These are phyloP conservation scores for Trametes cingulata DNA, from an alignment of 768 basidiomycete species.

Conservation along the genomic window DNA sequence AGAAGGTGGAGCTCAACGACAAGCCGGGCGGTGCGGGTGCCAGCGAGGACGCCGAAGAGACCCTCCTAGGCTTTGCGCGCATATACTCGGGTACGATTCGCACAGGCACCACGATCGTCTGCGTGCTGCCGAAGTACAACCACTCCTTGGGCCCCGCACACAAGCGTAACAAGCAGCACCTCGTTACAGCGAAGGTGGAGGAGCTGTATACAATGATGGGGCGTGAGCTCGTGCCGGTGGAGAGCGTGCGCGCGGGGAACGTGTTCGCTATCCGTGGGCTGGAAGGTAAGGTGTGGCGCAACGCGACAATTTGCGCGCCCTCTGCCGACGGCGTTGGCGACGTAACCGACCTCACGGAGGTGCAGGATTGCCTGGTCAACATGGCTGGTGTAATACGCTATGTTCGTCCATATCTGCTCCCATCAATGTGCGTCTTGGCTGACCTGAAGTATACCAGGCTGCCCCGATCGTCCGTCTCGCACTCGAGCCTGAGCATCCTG, in stretches of 20 bases:
- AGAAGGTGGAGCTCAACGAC: conserved; percentile 24
- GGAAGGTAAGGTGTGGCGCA: conserved; percentile 87
- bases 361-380: conserved; percentile 68
- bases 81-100: conserved; percentile 88
- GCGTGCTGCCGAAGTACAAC: conserved; percentile 87
- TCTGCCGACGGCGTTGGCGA: conserved; percentile 43
- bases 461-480: conserved; percentile 96
- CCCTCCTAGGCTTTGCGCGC: conserved; percentile 88
- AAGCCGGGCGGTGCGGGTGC: conserved; percentile 16
- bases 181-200: conserved; percentile 62
- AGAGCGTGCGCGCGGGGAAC: conserved; percentile 85
- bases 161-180: conserved; percentile 64
- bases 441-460: conserved; percentile 44
- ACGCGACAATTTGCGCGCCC: conserved; percentile 84
- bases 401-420: conserved; percentile 41
- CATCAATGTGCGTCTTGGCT: background rate
- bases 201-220: conserved; percentile 98
- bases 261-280: conserved; percentile 92
- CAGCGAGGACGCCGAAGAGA: conserved; percentile 49
- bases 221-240: conserved; percentile 82
- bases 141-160: conserved; percentile 59
- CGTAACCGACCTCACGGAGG: conserved; percentile 33
- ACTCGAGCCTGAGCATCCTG: conserved; percentile 78
- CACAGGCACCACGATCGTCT: conserved; percentile 62
- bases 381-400: conserved; percentile 69